Evolutionary conservation across 768 basidiomycete species (phyloP).

Genomic region (Boletus sp.): DNA sequence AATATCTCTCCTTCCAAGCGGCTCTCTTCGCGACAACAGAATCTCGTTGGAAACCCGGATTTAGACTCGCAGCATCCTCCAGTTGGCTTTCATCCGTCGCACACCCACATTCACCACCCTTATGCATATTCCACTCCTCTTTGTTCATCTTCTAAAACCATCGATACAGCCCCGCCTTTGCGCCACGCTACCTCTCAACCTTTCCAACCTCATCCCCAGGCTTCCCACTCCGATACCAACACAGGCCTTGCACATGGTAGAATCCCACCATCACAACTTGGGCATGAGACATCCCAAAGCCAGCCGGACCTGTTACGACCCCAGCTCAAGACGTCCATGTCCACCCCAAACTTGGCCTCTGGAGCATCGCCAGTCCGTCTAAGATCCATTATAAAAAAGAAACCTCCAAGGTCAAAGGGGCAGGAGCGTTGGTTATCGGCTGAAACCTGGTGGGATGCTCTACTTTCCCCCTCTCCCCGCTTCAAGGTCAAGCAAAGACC

Average conservation of each 20-base stretch:
- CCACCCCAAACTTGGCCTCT: constrained; percentile 60
- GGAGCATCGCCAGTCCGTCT: constrained; percentile 4
- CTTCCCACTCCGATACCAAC: neutral
- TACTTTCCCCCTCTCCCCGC: constrained; percentile 73
- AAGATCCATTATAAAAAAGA: constrained; percentile 18
- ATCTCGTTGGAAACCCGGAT: constrained; percentile 15
- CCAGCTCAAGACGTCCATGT: constrained; percentile 52
- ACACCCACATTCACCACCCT: constrained; percentile 41
- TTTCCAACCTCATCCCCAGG: constrained; percentile 17
- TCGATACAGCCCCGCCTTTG: constrained; percentile 3
- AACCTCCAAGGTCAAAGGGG: constrained; percentile 34
- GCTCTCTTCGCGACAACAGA: constrained; percentile 17
- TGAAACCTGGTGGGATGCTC: constrained; percentile 79
- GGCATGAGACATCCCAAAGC: neutral
- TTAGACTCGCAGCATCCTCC: constrained; percentile 16
- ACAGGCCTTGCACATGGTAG: neutral
- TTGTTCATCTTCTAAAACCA: constrained; percentile 1
- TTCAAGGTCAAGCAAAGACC: constrained; percentile 48
- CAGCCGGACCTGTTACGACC: neutral
- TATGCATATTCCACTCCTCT: constrained; percentile 45
- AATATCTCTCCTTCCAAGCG: constrained; percentile 14
- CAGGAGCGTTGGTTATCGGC: constrained; percentile 68
- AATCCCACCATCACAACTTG: constrained; percentile 7
- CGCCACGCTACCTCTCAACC: constrained; percentile 26
- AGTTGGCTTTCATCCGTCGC: constrained; percentile 13